Base-by-base conservation (phyloP, 768 basidiomycete species). In the Boletus insuetus region DNA sequence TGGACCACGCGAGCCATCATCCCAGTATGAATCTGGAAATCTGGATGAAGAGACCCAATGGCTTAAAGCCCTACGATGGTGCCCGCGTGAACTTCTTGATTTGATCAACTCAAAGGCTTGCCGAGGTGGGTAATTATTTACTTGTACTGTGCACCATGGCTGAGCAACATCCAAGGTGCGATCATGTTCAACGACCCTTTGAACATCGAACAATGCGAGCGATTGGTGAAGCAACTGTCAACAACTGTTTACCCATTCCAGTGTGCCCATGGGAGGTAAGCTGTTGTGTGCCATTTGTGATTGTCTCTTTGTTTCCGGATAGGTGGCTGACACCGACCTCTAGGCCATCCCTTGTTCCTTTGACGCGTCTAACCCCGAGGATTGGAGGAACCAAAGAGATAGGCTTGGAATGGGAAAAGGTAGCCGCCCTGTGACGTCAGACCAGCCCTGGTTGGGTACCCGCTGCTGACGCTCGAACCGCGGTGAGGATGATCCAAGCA, bases 171-270 rank as follows among this genome's bases (percentile, higher is more conserved):
- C 20, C 35, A 68, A 97, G 94, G 95, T 49, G 95, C 96, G 3
- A 91, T 97, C 70, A 97, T 98, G 94, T 97, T 97, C 77, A 95
- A 95, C 61, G 95, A 98, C 67, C 55, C 77, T 0, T 76, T 99
- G 46, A 82, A 76, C 14, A 51, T 74, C 8, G 77, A 77, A 35
- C 92, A 97, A 66, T 91, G 92, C 68, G 68, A 79, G 60, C 74
- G 77, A 45, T 79, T 99, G 40, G 77, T 98, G 43, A 62, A 65
- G 7, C 79, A 84, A 59, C 78, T 99, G 29, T 78, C 86, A 10
- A 69, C 79, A 57, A 92, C 93, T 3, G 77, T 79, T 4, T 88
- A 91, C 64, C 95, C 96, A 2, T 98, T 97, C 72, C 91, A 92
- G 68, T 99, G 97, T 73, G 97, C 97, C 32, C 97, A 99, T 72